Evolutionary conservation across 2,329 filamentous ascomycete genomes (phyloP).

Genomic region (Biscogniauxia marginata): DNA sequence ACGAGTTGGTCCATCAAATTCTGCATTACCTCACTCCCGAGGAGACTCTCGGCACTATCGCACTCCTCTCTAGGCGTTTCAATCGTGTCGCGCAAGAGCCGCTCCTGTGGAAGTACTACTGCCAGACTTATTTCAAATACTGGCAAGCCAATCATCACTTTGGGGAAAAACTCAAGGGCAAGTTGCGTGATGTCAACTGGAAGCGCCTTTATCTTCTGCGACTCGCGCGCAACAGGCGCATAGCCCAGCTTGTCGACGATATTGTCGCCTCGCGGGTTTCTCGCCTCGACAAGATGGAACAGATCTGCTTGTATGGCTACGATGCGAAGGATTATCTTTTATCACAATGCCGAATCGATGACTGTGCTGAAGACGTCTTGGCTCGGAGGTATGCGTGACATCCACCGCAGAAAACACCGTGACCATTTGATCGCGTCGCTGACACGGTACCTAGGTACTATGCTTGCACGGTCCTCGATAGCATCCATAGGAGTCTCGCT

Average conservation of each 20-base stretch:
- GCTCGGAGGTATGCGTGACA: conserved; percentile 47
- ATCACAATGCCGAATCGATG: conserved; percentile 58
- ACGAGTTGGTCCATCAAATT: conserved; percentile 82
- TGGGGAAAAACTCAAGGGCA: conserved; percentile 50
- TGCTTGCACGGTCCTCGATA: conserved; percentile 70
- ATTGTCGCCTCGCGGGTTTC: conserved; percentile 70
- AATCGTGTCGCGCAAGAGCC: conserved; percentile 66
- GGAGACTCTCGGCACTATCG: conserved; percentile 49
- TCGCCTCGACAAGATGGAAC: conserved; percentile 67
- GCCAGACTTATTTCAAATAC: conserved; percentile 64
- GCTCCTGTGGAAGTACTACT: conserved; percentile 78
- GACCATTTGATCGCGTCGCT: conserved; percentile 1
- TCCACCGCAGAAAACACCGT: neutral
- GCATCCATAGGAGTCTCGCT: conserved; percentile 77
- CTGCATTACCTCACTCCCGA: conserved; percentile 61
- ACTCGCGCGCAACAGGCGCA: conserved; percentile 49
- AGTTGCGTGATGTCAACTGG: conserved; percentile 67
- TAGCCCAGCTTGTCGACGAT: conserved; percentile 58
- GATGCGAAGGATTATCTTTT: conserved; percentile 86
- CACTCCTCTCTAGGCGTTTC: conserved; percentile 61
- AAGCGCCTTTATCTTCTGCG: conserved; percentile 64
- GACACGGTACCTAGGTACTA: conserved; percentile 55
- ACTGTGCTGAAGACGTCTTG: conserved; percentile 69
- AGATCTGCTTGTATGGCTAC: conserved; percentile 72
- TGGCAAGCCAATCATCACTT: conserved; percentile 72